Base-by-base conservation (phyloP, 2,329 filamentous ascomycete species). In the Xylariales sp. region DNA sequence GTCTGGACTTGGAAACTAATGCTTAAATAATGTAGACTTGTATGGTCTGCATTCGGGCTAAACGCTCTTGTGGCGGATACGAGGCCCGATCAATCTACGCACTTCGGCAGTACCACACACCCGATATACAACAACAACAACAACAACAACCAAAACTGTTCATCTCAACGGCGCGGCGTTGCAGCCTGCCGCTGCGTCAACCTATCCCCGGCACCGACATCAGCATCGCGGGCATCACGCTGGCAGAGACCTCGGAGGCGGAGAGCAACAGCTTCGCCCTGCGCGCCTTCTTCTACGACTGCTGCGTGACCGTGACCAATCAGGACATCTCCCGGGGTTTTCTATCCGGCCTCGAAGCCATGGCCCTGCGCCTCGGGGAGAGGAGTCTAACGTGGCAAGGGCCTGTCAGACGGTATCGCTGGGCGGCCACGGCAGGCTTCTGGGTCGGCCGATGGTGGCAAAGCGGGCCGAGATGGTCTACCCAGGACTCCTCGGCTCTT, bases 221-320 rank as follows among this genome's bases (percentile, higher is more conserved):
- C 12, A 15, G 48, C 4, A 46, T 46, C 3, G 40, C 42, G 23
- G 50, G 52, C 29, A 31, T 13, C 29, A 29, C 40, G 14, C 49
- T 44, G 1, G 19, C 29, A 7, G 48, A 49, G 30, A 37, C 40
- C 2, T 33, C 47, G 5, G n/a, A 47, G 19, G 39, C 36, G 12
- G 34, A 48, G 40, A 43, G 40, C 14, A 38, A 49, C 15, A 16
- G 17, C 13, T 40, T 45, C 21, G 34, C 46, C 14, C 29, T 51
- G 18, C 29, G 44, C 33, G 40, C 46, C 19, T 53, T 53, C 41
- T 47, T 48, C 36, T 51, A 53, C 29, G 50, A 52, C 12, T 53
- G 38, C 18, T 48, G 43, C 29, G 17, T 51, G 19, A n/a, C 40
- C 6, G 38, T 46, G 10, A 35, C 45, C 10, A 50, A 49, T 30